Percentiles rank a stretch among this genome's conserved stretches.
phyloP scores from a whole-genome alignment of 345 rosid genomes.

The Arabis alpina region DNA sequence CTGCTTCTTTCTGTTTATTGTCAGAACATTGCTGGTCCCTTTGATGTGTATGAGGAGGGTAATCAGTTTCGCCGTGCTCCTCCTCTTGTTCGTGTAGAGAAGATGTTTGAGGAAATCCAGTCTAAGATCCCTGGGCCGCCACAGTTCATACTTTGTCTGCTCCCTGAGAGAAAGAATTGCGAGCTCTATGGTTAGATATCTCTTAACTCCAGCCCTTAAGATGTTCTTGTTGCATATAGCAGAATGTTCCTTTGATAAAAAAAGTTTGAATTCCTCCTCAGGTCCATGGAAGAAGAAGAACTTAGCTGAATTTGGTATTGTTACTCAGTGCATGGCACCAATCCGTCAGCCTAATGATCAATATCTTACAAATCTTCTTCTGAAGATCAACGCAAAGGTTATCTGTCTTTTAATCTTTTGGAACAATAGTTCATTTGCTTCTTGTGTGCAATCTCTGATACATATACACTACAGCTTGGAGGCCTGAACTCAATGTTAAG shows the following conservation, averaged over 20 bases:
- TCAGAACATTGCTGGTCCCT: constrained; percentile 61
- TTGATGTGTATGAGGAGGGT: constrained; percentile 65
- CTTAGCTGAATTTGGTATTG: constrained; percentile 79
- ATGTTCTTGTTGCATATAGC: background rate
- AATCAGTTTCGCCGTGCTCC: constrained; percentile 59
- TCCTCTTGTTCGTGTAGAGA: constrained; percentile 72
- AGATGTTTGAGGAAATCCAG: constrained; percentile 76
- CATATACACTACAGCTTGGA: constrained; percentile 64
- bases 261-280: constrained; percentile 19
- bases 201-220: background rate
- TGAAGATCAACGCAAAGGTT: constrained; percentile 96
- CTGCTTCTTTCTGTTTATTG: constrained; percentile 7
- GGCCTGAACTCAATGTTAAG: constrained; percentile 77
- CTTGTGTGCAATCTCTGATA: constrained; percentile 24
- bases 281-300: constrained; percentile 94
- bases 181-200: constrained; percentile 71
- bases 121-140: constrained; percentile 82
- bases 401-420: background rate
- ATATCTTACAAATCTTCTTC: constrained; percentile 79
- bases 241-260: background rate
- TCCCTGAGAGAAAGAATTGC: constrained; percentile 79
- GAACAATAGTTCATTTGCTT: constrained; percentile 10
- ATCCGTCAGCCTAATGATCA: constrained; percentile 71
- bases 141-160: constrained; percentile 78
- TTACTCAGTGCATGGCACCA: constrained; percentile 94